Conservation (phyloP, 139 green algal genomes). For the Chlamydomonas incerta region DNA sequence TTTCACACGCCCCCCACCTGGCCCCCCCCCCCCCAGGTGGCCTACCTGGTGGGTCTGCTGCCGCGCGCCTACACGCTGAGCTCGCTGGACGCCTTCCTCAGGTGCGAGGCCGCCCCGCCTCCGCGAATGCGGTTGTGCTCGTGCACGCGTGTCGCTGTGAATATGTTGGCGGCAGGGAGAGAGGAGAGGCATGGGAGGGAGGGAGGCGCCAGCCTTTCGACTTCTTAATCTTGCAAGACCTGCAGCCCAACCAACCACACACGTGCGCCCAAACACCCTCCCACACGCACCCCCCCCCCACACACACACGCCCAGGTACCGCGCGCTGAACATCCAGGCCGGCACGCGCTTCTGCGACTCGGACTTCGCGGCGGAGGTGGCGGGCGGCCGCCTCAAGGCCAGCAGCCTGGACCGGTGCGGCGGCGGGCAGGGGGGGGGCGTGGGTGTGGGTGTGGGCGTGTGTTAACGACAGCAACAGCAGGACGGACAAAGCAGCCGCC, state of each 20-base stretch:
- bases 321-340: conserved; percentile 94
- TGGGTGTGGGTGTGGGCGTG: not conserved
- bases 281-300: too few relatives aligned
- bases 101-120: conserved; percentile 48
- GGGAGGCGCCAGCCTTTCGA: too few relatives aligned
- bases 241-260: too few relatives aligned
- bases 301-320: conserved; percentile 63
- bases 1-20: too few relatives aligned
- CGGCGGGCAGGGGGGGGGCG: not conserved
- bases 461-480: not conserved
- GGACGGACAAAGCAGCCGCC: too few relatives aligned
- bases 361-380: conserved; percentile 89
- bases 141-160: too few relatives aligned
- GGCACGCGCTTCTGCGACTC: conserved; percentile 94
- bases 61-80: conserved; percentile 92
- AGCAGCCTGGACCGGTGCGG: conserved; percentile 70
- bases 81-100: conserved; percentile 83
- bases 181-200: too few relatives aligned
- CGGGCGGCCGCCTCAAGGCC: conserved; percentile 69
- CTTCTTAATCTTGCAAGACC: too few relatives aligned
- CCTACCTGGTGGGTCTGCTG: conserved; percentile 94
- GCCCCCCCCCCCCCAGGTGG: conserved; percentile 60
- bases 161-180: too few relatives aligned
- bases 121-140: too few relatives aligned
- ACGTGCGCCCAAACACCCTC: too few relatives aligned